phyloP scores from a whole-genome alignment of 2,329 filamentous ascomycete genomes.

The Blastomyces silverae region DNA sequence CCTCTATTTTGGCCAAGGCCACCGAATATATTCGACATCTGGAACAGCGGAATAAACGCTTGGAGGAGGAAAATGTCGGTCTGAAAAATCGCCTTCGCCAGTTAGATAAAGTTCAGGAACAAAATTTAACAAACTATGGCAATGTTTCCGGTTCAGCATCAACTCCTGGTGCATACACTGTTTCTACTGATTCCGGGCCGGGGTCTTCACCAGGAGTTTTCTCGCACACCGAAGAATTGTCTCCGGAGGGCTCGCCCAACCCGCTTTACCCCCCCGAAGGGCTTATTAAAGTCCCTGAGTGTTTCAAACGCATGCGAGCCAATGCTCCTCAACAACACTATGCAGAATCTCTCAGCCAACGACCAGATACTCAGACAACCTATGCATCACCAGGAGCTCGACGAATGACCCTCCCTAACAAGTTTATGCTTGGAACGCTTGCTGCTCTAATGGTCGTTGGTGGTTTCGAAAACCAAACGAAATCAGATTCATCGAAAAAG shows the following conservation, averaged over 20 bases:
- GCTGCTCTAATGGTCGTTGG: conserved; percentile 89
- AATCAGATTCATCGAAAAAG: conserved; percentile 52
- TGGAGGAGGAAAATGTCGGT: conserved; percentile 71
- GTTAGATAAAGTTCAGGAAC: conserved; percentile 56
- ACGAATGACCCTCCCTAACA: conserved; percentile 53
- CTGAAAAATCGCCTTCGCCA: conserved; percentile 76
- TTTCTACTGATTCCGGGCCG: conserved; percentile 32
- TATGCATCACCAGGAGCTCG: conserved; percentile 37
- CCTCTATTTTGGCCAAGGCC: conserved; percentile 90
- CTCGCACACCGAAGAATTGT: conserved; percentile 35
- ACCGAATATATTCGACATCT: conserved; percentile 94
- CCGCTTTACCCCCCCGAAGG: conserved; percentile 37
- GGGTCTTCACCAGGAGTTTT: conserved; percentile 39
- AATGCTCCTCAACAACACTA: conserved; percentile 32
- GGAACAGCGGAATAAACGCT: conserved; percentile 78
- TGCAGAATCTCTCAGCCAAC: conserved; percentile 37
- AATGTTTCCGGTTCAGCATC: conserved; percentile 38
- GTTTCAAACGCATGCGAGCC: conserved; percentile 39
- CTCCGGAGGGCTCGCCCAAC: conserved; percentile 29
- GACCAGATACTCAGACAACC: conserved; percentile 21
- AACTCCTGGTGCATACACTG: conserved; percentile 37
- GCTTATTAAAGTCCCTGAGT: conserved; percentile 40
- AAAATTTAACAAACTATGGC: conserved; percentile 33
- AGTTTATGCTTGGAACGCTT: conserved; percentile 87
- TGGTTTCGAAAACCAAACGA: conserved; percentile 63